Evolutionary conservation across 352 stramenopile species (phyloP).

Genomic region (Globisporangium paddicum): DNA sequence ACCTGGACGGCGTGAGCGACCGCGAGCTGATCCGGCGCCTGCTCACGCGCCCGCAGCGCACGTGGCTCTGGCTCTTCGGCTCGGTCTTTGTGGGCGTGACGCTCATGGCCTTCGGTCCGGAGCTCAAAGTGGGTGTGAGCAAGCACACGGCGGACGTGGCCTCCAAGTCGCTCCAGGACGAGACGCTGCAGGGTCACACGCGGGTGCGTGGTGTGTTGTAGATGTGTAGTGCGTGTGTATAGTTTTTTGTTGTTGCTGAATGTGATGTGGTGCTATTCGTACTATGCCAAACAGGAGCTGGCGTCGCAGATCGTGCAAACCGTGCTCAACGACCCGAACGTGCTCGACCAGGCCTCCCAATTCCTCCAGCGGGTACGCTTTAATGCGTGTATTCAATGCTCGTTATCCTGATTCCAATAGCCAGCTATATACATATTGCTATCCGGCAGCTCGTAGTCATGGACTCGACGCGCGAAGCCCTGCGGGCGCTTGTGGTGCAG

Average conservation of each 20-base stretch:
- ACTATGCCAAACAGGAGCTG: slow-evolving; percentile 27
- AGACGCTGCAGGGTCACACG: slow-evolving; percentile 71
- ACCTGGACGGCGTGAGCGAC: slow-evolving; percentile 34
- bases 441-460: slow-evolving; percentile 57
- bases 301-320: slow-evolving; percentile 86
- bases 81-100: slow-evolving; percentile 33
- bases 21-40: slow-evolving; percentile 26
- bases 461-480: slow-evolving; percentile 50
- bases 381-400: neutral
- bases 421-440: neutral
- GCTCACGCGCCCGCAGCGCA: slow-evolving; percentile 44
- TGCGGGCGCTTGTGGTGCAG: slow-evolving; percentile 45
- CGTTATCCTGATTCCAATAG: neutral
- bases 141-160: slow-evolving; percentile 82
- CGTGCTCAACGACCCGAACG: slow-evolving; percentile 80
- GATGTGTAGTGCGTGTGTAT: neutral
- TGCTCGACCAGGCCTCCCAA: slow-evolving; percentile 69
- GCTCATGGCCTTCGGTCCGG: slow-evolving; percentile 67
- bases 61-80: slow-evolving; percentile 53
- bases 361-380: slow-evolving; percentile 64
- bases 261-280: neutral
- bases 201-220: slow-evolving; percentile 12
- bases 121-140: slow-evolving; percentile 76
- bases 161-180: slow-evolving; percentile 77
- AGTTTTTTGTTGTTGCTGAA: slow-evolving; percentile 2